Conservation (phyloP, 1,284 basidiomycete species). For the Thelephora terrestris region DNA sequence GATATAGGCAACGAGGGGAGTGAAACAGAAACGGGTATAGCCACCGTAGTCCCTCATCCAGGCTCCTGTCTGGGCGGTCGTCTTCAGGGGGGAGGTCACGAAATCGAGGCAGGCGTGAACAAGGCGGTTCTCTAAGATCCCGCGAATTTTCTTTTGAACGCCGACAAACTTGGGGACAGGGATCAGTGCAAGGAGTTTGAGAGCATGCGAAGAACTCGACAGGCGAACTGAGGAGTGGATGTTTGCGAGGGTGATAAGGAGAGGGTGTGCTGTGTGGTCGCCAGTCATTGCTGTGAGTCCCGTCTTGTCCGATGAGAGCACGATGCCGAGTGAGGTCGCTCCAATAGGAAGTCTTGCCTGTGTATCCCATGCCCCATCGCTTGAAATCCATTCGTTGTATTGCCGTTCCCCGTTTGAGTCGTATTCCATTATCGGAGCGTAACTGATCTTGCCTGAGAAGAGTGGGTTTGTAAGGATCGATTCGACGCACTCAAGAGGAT, state of each 20-base stretch:
- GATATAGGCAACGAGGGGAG: constrained; percentile 1
- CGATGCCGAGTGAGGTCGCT: neutral
- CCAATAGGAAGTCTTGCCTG: neutral
- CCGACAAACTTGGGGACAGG: constrained; percentile 1
- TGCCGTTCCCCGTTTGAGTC: neutral
- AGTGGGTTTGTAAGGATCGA: too few species aligned
- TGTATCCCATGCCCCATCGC: neutral
- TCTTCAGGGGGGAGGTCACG: too few species aligned
- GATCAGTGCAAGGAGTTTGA: neutral
- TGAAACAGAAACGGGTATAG: too few species aligned
- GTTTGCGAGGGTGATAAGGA: neutral
- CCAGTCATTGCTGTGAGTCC: neutral
- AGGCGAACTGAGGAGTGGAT: neutral
- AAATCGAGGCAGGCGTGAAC: too few species aligned
- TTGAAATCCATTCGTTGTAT: neutral
- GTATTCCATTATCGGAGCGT: too few species aligned
- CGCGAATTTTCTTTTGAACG: neutral
- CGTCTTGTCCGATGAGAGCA: neutral
- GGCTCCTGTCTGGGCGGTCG: too few species aligned
- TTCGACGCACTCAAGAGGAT: too few species aligned
- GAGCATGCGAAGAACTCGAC: neutral
- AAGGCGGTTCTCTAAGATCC: constrained; percentile 2
- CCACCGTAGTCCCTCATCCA: too few species aligned
- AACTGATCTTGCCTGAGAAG: too few species aligned
- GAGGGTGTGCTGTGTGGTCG: neutral